Percentiles rank a stretch among this genome's conserved stretches.
Conservation (phyloP, 352 stramenopile species). For the Halophytophthora batemanensis region DNA sequence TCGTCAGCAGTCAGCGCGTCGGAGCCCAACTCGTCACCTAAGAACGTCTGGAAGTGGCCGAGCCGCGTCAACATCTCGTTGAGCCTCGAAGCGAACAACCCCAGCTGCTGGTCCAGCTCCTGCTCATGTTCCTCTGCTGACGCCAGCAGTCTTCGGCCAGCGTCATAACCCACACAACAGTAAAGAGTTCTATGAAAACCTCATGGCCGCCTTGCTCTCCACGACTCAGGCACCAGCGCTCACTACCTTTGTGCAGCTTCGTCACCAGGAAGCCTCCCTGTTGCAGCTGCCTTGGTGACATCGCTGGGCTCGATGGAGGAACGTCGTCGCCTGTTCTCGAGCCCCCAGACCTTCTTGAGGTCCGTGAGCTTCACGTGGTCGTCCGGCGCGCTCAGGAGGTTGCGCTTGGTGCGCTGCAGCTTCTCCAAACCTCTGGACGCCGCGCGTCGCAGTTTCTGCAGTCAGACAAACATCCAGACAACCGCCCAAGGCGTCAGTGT, state of each 20-base stretch:
- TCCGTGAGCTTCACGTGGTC: conserved; percentile 39
- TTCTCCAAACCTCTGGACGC: conserved; percentile 39
- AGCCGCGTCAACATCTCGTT: conserved; percentile 35
- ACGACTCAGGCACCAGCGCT: no score
- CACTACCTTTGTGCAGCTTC: no score
- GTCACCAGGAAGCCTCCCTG: no score
- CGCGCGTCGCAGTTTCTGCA: conserved; percentile 43
- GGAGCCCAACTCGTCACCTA: conserved; percentile 30
- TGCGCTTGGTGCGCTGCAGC: conserved; percentile 31
- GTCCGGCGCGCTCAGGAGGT: conserved; percentile 35
- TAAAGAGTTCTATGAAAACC: conserved; percentile 1
- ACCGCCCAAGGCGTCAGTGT: not conserved
- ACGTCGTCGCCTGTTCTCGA: conserved; percentile 10
- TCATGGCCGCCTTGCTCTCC: conserved; percentile 6
- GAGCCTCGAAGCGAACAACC: conserved; percentile 27
- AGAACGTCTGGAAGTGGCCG: conserved; percentile 31
- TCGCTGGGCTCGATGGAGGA: no score
- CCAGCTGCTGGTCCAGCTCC: conserved; percentile 43
- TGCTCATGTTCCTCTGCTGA: conserved; percentile 41
- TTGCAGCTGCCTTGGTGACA: no score
- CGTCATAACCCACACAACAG: not conserved
- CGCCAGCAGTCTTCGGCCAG: conserved; percentile 26
- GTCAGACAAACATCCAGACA: not conserved
- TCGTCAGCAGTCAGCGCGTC: not conserved
- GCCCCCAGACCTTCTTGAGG: conserved; percentile 54